Evolutionary conservation across 2,329 filamentous ascomycete genomes (phyloP), one percentile per base, ranked within the genome.

Genomic region (Fusarium mangiferae): DNA sequence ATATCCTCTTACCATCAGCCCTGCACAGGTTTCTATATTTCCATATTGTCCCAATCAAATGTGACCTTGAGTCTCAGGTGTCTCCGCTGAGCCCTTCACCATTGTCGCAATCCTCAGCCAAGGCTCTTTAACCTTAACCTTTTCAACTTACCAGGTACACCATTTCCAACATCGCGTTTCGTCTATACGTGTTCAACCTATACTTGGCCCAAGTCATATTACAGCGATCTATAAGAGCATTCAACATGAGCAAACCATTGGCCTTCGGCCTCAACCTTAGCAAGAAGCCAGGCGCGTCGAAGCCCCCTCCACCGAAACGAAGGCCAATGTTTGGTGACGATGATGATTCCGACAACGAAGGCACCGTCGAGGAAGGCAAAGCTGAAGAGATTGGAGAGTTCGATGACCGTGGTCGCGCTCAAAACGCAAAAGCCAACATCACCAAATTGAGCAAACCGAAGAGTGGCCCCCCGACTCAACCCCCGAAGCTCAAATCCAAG

Each of bases 361-460:
- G 78, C 20, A 46, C 79, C 11, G 75, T 77, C 24, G 80, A 80
- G 42, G 80, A 79, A 18, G 81, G 81, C 24, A 84, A 85, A 57
- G 82, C 84, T 28, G 87, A 91, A 73, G 85, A 88, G 54, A 91
- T 94, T 75, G 91, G 93, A 69, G 91, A 91, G 74, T 84, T 93
- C 62, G 87, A 89, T 71, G 87, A 87, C 57, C 84, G 87, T 35
- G 81, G 69, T 22, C 60, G 82, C 41, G 30, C 59, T 33, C 68
- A 74, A 20, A 71, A 71, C 15, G 30, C 70, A 74, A 74, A 73
- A 72, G 75, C 78, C 72, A 63, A 56, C 18, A 56, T 26, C 30
- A 38, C 76, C 77, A 75, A 85, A 83, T 62, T 70, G 17, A 62
- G 73, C 48, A 85, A 83, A 65, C 69, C 70, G 33, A 85, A 80